Evolutionary conservation across 179 eudicot species (phyloP).

Genomic region (Camellia oleifera): DNA sequence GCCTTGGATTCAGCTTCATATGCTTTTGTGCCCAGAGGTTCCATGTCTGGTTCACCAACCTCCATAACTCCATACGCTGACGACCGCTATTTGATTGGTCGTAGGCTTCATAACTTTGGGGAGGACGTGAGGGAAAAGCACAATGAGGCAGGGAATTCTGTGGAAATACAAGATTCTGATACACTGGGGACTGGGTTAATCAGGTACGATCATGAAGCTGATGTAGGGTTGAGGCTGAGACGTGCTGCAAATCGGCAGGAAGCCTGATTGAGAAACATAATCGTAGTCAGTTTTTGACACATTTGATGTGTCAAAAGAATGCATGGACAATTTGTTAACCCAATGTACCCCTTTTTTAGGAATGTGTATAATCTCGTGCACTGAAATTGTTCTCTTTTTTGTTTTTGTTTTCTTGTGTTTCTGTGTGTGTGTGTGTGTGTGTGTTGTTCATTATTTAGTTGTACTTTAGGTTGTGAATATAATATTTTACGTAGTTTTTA

Average conservation of each 20-base stretch:
- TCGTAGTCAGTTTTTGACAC: not conserved
- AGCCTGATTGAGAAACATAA: constrained; percentile 27
- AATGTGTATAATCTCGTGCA: too few relatives aligned
- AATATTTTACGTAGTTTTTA: too few relatives aligned
- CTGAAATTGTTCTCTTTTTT: too few relatives aligned
- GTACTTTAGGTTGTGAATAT: too few relatives aligned
- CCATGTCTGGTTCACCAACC: constrained; percentile 97
- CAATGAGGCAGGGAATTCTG: constrained; percentile 8
- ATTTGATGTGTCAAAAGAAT: not conserved
- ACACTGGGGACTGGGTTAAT: constrained; percentile 22
- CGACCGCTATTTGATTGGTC: constrained; percentile 88
- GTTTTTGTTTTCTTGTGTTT: not conserved
- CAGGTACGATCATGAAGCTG: constrained; percentile 33
- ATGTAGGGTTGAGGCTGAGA: constrained; percentile 63
- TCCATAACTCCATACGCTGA: constrained; percentile 94
- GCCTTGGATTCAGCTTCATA: constrained; percentile 62
- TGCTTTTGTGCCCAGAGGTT: constrained; percentile 86
- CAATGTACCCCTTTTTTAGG: not conserved
- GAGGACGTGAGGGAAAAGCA: constrained; percentile 35
- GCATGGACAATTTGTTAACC: not conserved
- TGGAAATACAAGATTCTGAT: constrained; percentile 22
- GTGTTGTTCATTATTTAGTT: not conserved
- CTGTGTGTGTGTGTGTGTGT: constrained; percentile 18
- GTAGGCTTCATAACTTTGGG: constrained; percentile 90
- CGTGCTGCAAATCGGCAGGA: constrained; percentile 40